Evolutionary conservation across 441 rosid genomes (phyloP), one percentile per base, ranked within the genome.

Genomic region (Euphorbia celastroides): DNA sequence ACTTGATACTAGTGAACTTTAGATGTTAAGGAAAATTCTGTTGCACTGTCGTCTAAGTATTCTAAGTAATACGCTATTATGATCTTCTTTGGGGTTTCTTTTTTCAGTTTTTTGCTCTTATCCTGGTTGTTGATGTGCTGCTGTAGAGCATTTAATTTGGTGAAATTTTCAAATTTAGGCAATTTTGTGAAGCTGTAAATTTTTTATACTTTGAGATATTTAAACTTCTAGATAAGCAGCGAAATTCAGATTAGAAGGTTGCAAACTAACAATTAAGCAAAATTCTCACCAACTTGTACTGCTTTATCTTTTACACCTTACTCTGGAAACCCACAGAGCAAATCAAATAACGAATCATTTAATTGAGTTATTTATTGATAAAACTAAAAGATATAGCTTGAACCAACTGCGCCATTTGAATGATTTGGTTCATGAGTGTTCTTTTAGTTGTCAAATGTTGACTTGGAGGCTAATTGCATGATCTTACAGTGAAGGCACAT

Each of bases 61-160:
- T 50, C 7, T 8, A 6, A 32, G 34, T 25, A 17, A 14, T 7
- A 36, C 23, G 7, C 52, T 66, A 20, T 66, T 31, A 42, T n/a
- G 56, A n/a, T 51, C 3, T 23, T 16, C 51, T 32, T 65, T 65
- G 36, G 51, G 57, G 44, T n/a, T 27, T 48, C 17, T n/a, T 62
- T 34, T 42, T 62, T 46, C 3, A 5, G 2, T 46, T 13, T 46
- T 9, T 9, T 46, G 52, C n/a, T n/a, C n/a, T n/a, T n/a, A n/a
- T n/a, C n/a, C n/a, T n/a, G n/a, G n/a, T n/a, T n/a, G 2, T 22
- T 62, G 14, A 62, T 41, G 28, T 42, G 36, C 25, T 54, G 22
- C 13, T 3, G 19, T 20, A 11, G 58, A 12, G n/a, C 16, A 13
- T 5, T 22, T 63, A 27, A 9, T 52, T 25, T 0, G 16, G 10